phyloP scores from a whole-genome alignment of 2,329 filamentous ascomycete species.

The Fusarium citri region DNA sequence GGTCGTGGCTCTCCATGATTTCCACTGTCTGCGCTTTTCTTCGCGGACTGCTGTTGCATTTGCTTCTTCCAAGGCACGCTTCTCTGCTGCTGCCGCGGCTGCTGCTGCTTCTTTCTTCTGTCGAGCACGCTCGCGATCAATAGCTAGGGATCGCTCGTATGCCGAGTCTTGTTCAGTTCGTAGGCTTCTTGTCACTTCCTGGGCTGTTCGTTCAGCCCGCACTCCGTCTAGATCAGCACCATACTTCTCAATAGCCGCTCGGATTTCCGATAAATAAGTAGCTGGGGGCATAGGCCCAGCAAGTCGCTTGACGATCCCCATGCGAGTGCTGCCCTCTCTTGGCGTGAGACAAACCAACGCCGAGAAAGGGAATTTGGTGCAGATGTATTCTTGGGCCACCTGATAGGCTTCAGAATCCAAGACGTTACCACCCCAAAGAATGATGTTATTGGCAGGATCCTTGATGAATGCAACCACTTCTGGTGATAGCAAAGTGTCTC shows the following conservation, averaged over 20 bases:
- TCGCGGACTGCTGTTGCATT: slow-evolving; percentile 67
- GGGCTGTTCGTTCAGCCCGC: slow-evolving; percentile 80
- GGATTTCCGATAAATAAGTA: slow-evolving; percentile 81
- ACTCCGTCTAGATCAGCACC: slow-evolving; percentile 79
- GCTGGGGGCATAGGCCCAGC: slow-evolving; percentile 76
- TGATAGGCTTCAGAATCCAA: slow-evolving; percentile 95
- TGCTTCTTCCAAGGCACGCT: slow-evolving; percentile 68
- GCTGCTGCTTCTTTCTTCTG: slow-evolving; percentile 81
- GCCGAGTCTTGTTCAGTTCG: slow-evolving; percentile 92
- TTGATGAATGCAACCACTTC: slow-evolving; percentile 81
- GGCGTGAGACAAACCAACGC: slow-evolving; percentile 89
- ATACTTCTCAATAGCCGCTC: slow-evolving; percentile 78
- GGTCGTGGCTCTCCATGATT: slow-evolving; percentile 77
- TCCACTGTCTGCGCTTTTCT: slow-evolving; percentile 74
- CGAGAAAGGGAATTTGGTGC: slow-evolving; percentile 92
- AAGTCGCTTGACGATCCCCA: slow-evolving; percentile 88
- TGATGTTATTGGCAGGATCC: slow-evolving; percentile 79
- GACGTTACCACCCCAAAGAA: slow-evolving; percentile 94
- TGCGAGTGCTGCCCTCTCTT: slow-evolving; percentile 82
- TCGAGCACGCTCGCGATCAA: slow-evolving; percentile 85
- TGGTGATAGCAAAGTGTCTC: slow-evolving; percentile 81
- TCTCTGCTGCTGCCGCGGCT: slow-evolving; percentile 74
- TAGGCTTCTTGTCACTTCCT: slow-evolving; percentile 82
- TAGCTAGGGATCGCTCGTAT: slow-evolving; percentile 90
- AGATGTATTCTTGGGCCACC: slow-evolving; percentile 85